phyloP scores from a whole-genome alignment of 1,284 basidiomycete genomes.

The Gomphus bonarii region DNA sequence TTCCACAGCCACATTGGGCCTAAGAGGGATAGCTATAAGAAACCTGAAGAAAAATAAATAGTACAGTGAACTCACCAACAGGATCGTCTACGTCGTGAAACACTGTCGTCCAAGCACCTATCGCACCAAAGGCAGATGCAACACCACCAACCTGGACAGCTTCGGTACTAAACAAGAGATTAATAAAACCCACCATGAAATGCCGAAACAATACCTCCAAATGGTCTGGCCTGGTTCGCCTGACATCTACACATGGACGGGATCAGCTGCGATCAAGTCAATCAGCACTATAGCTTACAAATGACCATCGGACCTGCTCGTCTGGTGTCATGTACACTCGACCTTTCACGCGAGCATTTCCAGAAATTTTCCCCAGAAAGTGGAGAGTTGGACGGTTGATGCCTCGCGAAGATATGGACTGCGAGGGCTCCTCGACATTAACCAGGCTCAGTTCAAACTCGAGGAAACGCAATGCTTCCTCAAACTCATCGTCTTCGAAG shows the following conservation, averaged over 20 bases:
- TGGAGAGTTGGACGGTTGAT: constrained; percentile 37
- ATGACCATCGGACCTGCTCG: constrained; percentile 49
- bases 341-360: constrained; percentile 37
- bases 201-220: constrained; percentile 42
- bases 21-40: neutral
- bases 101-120: constrained; percentile 61
- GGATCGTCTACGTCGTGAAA: constrained; percentile 42
- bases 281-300: constrained; percentile 27
- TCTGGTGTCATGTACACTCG: constrained; percentile 47
- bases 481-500: constrained; percentile 39
- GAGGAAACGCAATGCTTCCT: constrained; percentile 41
- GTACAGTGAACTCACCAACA: constrained; percentile 23
- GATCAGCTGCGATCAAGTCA: constrained; percentile 10
- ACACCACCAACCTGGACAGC: constrained; percentile 54
- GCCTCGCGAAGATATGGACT: constrained; percentile 37
- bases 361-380: constrained; percentile 40
- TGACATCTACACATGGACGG: constrained; percentile 30
- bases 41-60: neutral
- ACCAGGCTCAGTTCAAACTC: constrained; percentile 36
- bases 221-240: constrained; percentile 47
- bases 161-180: constrained; percentile 35
- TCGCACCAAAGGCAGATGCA: constrained; percentile 46
- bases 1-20: constrained; percentile 9
- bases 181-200: constrained; percentile 1
- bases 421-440: constrained; percentile 11